Conservation (phyloP, 352 stramenopile genomes). For the Phytophthora ramorum region DNA sequence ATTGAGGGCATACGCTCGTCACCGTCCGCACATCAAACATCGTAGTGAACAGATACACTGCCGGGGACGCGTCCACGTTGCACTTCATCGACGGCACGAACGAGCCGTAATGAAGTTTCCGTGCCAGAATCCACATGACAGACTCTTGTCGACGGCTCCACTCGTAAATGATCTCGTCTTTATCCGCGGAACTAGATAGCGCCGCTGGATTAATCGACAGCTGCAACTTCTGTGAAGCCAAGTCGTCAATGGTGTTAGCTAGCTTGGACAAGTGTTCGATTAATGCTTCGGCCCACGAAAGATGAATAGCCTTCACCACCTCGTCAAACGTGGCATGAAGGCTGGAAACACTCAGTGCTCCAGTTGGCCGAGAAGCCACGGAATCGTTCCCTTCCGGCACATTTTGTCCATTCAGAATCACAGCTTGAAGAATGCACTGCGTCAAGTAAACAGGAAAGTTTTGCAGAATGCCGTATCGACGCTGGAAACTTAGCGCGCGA, state of each 20-base stretch:
- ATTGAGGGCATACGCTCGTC: slow-evolving; percentile 25
- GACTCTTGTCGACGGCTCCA: slow-evolving; percentile 43
- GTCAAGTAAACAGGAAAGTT: slow-evolving; percentile 50
- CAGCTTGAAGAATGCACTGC: slow-evolving; percentile 63
- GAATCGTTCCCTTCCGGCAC: not conserved
- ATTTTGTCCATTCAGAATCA: slow-evolving; percentile 41
- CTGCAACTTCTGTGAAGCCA: slow-evolving; percentile 22
- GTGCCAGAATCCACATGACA: slow-evolving; percentile 35
- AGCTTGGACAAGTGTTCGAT: slow-evolving; percentile 27
- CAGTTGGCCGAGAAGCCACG: slow-evolving; percentile 10
- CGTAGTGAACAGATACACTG: slow-evolving; percentile 56
- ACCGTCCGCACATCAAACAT: slow-evolving; percentile 59
- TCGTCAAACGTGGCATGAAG: slow-evolving; percentile 35
- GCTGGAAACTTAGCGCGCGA: slow-evolving; percentile 47
- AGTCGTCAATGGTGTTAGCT: slow-evolving; percentile 2
- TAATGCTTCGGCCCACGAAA: slow-evolving; percentile 38
- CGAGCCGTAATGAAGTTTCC: slow-evolving; percentile 27
- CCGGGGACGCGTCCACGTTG: slow-evolving; percentile 40
- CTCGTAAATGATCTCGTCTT: slow-evolving; percentile 34
- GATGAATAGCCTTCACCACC: slow-evolving; percentile 39
- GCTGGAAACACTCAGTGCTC: slow-evolving; percentile 12
- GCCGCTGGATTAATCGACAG: slow-evolving; percentile 36
- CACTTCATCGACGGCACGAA: slow-evolving; percentile 30
- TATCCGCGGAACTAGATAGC: slow-evolving; percentile 19
- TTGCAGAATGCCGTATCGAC: slow-evolving; percentile 42